Evolutionary conservation across 106 monocot genomes (phyloP), one percentile per base, ranked within the genome.

Genomic region (Acanthochlamys bracteata): DNA sequence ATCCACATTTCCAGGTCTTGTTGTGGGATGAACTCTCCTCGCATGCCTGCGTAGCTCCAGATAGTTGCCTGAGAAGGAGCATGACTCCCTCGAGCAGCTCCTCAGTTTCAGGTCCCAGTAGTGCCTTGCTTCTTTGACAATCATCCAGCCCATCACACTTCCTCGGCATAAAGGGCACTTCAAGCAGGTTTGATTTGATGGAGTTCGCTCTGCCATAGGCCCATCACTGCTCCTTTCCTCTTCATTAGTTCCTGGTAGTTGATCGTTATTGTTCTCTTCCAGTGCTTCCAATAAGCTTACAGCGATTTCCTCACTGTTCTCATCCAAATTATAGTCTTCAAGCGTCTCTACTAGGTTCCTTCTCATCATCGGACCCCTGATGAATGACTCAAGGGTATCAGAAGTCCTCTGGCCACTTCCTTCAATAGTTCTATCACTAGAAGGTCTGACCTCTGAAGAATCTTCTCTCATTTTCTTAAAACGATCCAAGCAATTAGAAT

Each of bases 131-230:
- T 95, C 94, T 51, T 84, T 70, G 26, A 78, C 81, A 52, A 82
- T 72, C 66, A 59, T 75, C 79, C 76, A 82, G n/a, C 86, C 79
- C 23, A 69, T 16, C 12, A 95, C 86, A 15, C 4, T 70, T 39
- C 94, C 94, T 20, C 86, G 70, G 54, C 94, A 95, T 66, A 95
- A 79, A 17, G 94, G 94, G 41, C 94, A 95, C 64, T 75, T 90
- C 67, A 86, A 63, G 53, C 41, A 7, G 57, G 57, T 63, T 24
- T 25, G 25, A 26, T 66, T 66, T 66, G 57, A 16, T 55, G 25
- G 42, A 49, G 60, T 20, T 53, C 46, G 57, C 12, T 52, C 46
- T 45, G 27, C 42, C 63, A 67, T 39, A 73, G 56, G 69, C 25
- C 25, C 55, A 72, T 40, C 41, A 61, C 22, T 58, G 56, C 46